These are phyloP conservation scores for Ramularia collo-cygni DNA, from an alignment of 2,329 filamentous ascomycete species.

Conservation along the genomic window DNA sequence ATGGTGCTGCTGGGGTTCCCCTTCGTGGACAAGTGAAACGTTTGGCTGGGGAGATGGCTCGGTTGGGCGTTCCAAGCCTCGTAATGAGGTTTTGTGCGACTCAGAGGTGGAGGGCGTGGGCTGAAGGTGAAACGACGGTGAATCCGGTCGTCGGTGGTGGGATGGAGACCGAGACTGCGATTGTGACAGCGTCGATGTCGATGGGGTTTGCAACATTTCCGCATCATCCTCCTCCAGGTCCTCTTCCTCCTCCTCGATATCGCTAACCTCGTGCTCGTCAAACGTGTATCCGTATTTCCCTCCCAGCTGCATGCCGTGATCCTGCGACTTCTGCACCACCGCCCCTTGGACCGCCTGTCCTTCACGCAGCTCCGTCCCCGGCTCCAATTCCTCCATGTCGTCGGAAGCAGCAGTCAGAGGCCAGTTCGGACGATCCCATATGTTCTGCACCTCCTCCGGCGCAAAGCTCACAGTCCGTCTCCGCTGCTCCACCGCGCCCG, in stretches of 20 bases:
- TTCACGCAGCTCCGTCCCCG: constrained; percentile 15
- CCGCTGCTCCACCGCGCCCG: constrained; percentile 20
- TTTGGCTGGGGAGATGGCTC: constrained; percentile 1
- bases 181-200: background rate
- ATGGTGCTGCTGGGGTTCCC: no score
- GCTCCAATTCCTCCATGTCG: constrained; percentile 1
- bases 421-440: constrained; percentile 26
- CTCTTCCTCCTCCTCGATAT: constrained; percentile 19
- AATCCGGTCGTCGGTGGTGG: no score
- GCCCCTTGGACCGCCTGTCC: constrained; percentile 15
- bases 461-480: constrained; percentile 20
- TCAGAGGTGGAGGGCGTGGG: background rate
- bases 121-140: background rate
- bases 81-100: constrained; percentile 5
- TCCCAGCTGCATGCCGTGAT: constrained; percentile 13
- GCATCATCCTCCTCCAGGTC: constrained; percentile 8
- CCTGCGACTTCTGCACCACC: constrained; percentile 18
- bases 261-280: constrained; percentile 19
- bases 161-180: no score
- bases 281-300: constrained; percentile 16
- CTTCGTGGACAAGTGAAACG: constrained; percentile 2
- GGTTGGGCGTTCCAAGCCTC: no score
- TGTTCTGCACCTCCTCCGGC: constrained; percentile 24
- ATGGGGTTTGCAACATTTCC: constrained; percentile 1
- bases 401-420: constrained; percentile 15